A percentile compares a stretch with the other conserved stretches of the same genome.
Conservation (phyloP, 1,139 yeast genomes). For the Sugiyamaella castrensis region DNA sequence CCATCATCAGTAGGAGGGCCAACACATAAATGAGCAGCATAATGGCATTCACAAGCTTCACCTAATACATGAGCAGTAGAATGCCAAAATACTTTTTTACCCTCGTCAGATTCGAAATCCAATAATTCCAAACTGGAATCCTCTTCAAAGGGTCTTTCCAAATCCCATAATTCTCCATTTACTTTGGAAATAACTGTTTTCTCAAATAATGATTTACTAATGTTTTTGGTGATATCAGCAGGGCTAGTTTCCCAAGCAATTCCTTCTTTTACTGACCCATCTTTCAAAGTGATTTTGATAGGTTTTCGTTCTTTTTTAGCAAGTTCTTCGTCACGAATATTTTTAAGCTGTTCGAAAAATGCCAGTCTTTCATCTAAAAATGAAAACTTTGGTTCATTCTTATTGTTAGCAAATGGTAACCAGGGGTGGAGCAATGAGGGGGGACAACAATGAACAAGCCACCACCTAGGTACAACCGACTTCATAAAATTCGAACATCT, state of each 20-base stretch:
- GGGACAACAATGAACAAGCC: too few relatives aligned
- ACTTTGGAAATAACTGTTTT: slow-evolving; percentile 90
- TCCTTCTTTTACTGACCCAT: slow-evolving; percentile 77
- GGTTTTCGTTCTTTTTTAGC: slow-evolving; percentile 60
- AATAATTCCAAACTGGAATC: slow-evolving; percentile 69
- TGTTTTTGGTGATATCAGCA: slow-evolving; percentile 73
- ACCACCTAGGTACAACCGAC: too few relatives aligned
- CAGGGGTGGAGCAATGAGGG: slow-evolving; percentile 20
- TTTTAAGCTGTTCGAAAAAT: slow-evolving; percentile 77
- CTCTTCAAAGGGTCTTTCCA: slow-evolving; percentile 87
- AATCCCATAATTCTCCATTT: slow-evolving; percentile 89
- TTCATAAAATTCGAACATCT: too few relatives aligned
- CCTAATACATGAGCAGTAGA: slow-evolving; percentile 98
- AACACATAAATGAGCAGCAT: slow-evolving; percentile 85
- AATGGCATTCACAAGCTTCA: slow-evolving; percentile 95
- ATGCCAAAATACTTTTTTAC: slow-evolving; percentile 97
- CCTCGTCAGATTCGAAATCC: slow-evolving; percentile 82
- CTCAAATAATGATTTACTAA: slow-evolving; percentile 85
- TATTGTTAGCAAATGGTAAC: slow-evolving; percentile 21
- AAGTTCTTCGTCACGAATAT: slow-evolving; percentile 68
- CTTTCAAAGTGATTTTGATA: slow-evolving; percentile 79
- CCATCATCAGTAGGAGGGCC: slow-evolving; percentile 99
- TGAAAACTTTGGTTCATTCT: slow-evolving; percentile 66
- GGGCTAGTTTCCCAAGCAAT: slow-evolving; percentile 90
- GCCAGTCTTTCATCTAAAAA: slow-evolving; percentile 76